These are phyloP conservation scores for Monotropa hypopitys DNA, from an alignment of 179 eudicot genomes.

Conservation along the genomic window DNA sequence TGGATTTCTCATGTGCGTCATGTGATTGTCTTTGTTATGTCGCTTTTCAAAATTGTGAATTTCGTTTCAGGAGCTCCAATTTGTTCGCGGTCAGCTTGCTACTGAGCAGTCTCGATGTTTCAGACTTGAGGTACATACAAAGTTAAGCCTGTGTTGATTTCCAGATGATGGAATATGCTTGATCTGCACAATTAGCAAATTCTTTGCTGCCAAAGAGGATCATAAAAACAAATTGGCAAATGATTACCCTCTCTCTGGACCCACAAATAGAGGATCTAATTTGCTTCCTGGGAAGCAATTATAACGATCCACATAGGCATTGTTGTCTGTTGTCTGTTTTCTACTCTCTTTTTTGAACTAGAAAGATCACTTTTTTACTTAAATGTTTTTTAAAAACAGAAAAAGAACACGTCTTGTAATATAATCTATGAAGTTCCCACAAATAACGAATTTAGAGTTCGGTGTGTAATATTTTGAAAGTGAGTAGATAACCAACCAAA, in stretches of 20 bases:
- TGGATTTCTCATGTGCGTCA: background rate
- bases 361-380: too few species aligned
- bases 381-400: too few species aligned
- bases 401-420: too few species aligned
- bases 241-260: background rate
- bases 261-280: background rate
- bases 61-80: conserved; percentile 82
- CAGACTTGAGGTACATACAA: conserved; percentile 73
- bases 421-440: too few species aligned
- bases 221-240: background rate
- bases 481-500: too few species aligned
- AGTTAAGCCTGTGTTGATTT: background rate
- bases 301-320: too few species aligned
- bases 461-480: too few species aligned
- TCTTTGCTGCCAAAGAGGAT: background rate
- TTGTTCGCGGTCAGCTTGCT: conserved; percentile 88
- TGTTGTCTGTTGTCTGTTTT: too few species aligned
- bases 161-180: background rate
- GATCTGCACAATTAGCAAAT: background rate
- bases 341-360: too few species aligned
- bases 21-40: background rate
- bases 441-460: too few species aligned
- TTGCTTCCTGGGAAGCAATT: background rate
- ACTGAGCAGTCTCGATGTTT: conserved; percentile 95
- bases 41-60: background rate